Base-by-base conservation (phyloP, 768 basidiomycete species). In the Dentipellis fragilis region DNA sequence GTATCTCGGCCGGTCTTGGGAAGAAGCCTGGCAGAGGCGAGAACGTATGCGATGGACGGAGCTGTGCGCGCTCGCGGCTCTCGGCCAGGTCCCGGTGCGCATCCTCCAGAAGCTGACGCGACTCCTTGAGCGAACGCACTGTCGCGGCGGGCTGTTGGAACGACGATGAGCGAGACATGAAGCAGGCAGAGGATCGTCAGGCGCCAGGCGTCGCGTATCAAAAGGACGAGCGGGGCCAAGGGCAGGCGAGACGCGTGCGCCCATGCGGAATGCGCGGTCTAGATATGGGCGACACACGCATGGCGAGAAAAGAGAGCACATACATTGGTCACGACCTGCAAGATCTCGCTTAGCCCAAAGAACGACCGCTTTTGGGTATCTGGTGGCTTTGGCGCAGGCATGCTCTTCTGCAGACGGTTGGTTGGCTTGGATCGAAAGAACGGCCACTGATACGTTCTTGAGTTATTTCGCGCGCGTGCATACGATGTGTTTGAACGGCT, bases 261-360 rank as follows among this genome's bases (percentile, higher is more conserved):
- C 50, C 56, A 48, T 11, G 36, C 17, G 55, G 21, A 14, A 38
- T 10, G n/a, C n/a, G 39, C 39, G 23, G 29, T 23, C 36, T 14
- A 53, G 52, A 29, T 53, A 53, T 53, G 52, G 45, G 29, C 29
- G 29, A 29, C 36, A 9, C 4, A 11, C 19, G 48, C 45, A 11
- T 17, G n/a, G 34, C 22, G 46, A 57, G 51, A 50, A 29, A 46
- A 49, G 48, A 42, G 51, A 53, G 19, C 39, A 69, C 83, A 49
- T 72, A 88, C 89, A 59, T 89, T 89, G 34, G 84, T 72, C 19
- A 91, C 68, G 17, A 91, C 89, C 19, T 80, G 78, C 37, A 91
- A 69, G 53, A 93, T 81, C 58, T 91, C 89, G 52, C 85, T 80
- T 73, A 91, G 77, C 23, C 89, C 88, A 59, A 91, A 91, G 59